These are phyloP conservation scores for Radiomyces spectabilis DNA, from an alignment of 192 early-diverging fungal genomes.

Conservation along the genomic window DNA sequence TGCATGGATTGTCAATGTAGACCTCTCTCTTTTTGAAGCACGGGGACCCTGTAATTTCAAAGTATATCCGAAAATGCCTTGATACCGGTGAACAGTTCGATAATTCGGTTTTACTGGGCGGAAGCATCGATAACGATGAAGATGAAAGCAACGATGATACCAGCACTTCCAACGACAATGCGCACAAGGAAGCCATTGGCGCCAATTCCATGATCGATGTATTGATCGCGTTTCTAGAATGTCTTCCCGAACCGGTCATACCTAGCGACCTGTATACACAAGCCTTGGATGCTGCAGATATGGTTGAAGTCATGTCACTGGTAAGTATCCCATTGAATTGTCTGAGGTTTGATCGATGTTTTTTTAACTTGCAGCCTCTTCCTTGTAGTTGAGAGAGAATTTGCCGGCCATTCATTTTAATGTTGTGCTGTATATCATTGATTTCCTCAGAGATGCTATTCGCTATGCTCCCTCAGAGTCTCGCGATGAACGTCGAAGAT, in stretches of 20 bases:
- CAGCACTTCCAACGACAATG: conserved; percentile 14
- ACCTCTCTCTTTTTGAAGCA: conserved; percentile 54
- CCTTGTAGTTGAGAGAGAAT: conserved; percentile 43
- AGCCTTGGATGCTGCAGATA: conserved; percentile 50
- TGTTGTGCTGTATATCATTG: conserved; percentile 74
- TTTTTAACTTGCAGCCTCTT: too few relatives aligned
- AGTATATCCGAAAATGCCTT: conserved; percentile 73
- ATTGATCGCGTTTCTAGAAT: conserved; percentile 61
- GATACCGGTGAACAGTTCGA: conserved; percentile 69
- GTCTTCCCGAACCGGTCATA: conserved; percentile 69
- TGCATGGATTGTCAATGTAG: conserved; percentile 35
- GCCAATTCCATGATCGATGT: conserved; percentile 68
- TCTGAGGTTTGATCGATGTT: conserved; percentile 1
- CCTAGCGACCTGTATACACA: conserved; percentile 52
- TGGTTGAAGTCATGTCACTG: conserved; percentile 31
- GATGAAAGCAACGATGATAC: conserved; percentile 7
- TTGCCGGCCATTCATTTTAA: conserved; percentile 65
- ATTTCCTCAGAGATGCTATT: conserved; percentile 67
- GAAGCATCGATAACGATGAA: background rate
- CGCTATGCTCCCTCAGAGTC: conserved; percentile 2
- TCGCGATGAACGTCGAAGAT: conserved; percentile 21
- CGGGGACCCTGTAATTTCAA: conserved; percentile 55
- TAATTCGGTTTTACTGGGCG: conserved; percentile 29
- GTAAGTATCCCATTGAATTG: conserved; percentile 14
- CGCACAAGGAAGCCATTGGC: conserved; percentile 35